Base-by-base conservation (phyloP, 1,284 basidiomycete genomes). In the Thelephora terrestris region DNA sequence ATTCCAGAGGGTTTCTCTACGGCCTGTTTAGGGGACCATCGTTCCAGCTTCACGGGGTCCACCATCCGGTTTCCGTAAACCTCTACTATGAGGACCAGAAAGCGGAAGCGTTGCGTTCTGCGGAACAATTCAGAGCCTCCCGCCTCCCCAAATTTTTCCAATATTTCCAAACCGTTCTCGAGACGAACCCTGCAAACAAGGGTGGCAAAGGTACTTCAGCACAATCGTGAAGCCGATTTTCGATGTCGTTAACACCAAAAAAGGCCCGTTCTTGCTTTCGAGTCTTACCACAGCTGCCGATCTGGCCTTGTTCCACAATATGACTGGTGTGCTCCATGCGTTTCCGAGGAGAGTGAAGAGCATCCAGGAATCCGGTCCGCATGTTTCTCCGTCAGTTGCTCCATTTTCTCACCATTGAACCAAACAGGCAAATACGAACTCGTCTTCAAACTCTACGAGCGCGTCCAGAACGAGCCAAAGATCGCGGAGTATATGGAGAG, bases 31-130 rank as follows among this genome's bases (percentile, higher is more conserved):
- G 27, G 24, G 43, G 18, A 29, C 34, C 36, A 14, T 34, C 27
- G 32, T 23, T 27, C 14, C 45, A 58, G 57, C 25, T 55, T 46
- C 63, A 64, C 53, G 55, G 62, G 50, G 51, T 60, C 17, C 70
- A 71, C 53, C 71, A 71, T 53, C 70, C 71, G 0, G 53, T 71
- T 45, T 60, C 64, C 9, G 39, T 46, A 4, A 51, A 48, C 17
- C 51, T 61, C 18, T 71, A 70, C 59, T 74, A 78, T 64, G 73
- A 76, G 50, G 70, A 76, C n/a, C 74, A 76, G 59, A 69, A 67
- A 51, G 53, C 55, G 1, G 60, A 59, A 48, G 58, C 57, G 2
- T 48, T 54, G 24, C 48, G 44, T 32, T 57, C 61, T 4, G 65
- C 74, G 9, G 58, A 61, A 38, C 63, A 66, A 36, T 70, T 75